These are phyloP conservation scores for Daldinia childiae DNA, from an alignment of 495 filamentous ascomycete species.

Conservation along the genomic window DNA sequence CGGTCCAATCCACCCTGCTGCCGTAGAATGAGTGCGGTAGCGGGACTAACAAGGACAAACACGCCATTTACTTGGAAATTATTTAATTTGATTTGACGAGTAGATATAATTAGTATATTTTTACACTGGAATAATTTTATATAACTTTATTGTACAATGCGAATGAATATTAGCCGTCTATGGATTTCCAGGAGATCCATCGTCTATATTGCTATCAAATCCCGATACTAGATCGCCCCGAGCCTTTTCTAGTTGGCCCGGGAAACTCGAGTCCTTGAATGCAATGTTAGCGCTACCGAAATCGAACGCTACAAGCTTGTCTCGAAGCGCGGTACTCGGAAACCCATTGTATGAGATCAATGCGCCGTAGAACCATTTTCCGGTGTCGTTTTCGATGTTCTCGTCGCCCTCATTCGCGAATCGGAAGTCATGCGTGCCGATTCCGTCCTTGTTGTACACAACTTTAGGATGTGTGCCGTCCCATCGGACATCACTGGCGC, in stretches of 20 bases:
- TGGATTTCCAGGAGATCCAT: constrained; percentile 52
- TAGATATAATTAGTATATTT: constrained; percentile 5
- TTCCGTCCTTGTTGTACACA: constrained; percentile 58
- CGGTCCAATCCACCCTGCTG: constrained; percentile 70
- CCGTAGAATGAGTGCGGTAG: constrained; percentile 59
- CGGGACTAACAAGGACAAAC: constrained; percentile 70
- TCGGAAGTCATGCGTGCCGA: constrained; percentile 54
- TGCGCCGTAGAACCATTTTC: constrained; percentile 52
- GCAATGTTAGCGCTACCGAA: constrained; percentile 48
- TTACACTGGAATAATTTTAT: neutral
- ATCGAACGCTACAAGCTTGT: constrained; percentile 41
- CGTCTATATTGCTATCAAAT: constrained; percentile 52
- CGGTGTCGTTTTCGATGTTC: constrained; percentile 52
- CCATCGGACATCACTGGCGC: constrained; percentile 49
- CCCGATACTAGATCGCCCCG: constrained; percentile 43
- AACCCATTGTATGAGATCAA: constrained; percentile 54
- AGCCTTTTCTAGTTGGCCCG: constrained; percentile 44
- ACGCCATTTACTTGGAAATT: constrained; percentile 33
- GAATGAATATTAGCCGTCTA: constrained; percentile 2
- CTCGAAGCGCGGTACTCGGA: constrained; percentile 41
- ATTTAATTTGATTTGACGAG: neutral
- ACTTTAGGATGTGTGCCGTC: constrained; percentile 56
- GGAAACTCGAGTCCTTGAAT: constrained; percentile 51
- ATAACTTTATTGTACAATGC: neutral
- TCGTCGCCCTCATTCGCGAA: constrained; percentile 53